A percentile compares a stretch with the other conserved stretches of the same genome.
These are phyloP conservation scores for Microascus cirrosus DNA, from an alignment of 2,329 filamentous ascomycete species.

Conservation along the genomic window DNA sequence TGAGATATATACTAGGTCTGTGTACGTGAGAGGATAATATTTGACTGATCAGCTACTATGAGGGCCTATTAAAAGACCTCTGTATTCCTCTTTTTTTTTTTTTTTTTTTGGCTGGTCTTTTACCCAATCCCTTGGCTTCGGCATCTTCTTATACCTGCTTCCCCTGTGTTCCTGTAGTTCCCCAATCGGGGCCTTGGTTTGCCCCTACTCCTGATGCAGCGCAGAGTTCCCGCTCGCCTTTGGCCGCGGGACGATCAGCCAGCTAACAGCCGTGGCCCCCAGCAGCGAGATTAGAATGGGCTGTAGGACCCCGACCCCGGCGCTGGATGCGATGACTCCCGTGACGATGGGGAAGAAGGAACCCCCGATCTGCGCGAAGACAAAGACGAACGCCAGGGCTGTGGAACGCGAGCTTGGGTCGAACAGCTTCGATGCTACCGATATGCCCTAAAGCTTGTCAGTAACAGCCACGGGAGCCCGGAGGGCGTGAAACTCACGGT, in stretches of 20 bases:
- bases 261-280: slow-evolving; percentile 30
- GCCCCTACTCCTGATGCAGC: slow-evolving; percentile 20
- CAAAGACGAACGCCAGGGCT: slow-evolving; percentile 38
- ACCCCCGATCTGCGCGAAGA: slow-evolving; percentile 43
- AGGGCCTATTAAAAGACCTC: too few species aligned
- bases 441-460: slow-evolving; percentile 31
- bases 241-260: slow-evolving; percentile 29
- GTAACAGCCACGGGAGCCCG: neutral
- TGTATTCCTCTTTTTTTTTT: too few species aligned
- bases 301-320: slow-evolving; percentile 36
- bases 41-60: too few species aligned
- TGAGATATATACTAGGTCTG: too few species aligned
- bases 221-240: slow-evolving; percentile 17
- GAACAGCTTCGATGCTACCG: slow-evolving; percentile 40
- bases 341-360: slow-evolving; percentile 44
- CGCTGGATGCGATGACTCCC: slow-evolving; percentile 32
- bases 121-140: too few species aligned
- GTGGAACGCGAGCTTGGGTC: slow-evolving; percentile 21
- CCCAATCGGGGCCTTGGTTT: neutral
- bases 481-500: slow-evolving; percentile 24
- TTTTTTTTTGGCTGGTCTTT: too few species aligned
- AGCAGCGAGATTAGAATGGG: slow-evolving; percentile 38
- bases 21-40: too few species aligned
- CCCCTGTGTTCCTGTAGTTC: too few species aligned
- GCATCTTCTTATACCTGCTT: too few species aligned